Percentiles rank a stretch among this genome's conserved stretches.
phyloP scores from a whole-genome alignment of 164 flowering plant species.

The Vitis amurensis region DNA sequence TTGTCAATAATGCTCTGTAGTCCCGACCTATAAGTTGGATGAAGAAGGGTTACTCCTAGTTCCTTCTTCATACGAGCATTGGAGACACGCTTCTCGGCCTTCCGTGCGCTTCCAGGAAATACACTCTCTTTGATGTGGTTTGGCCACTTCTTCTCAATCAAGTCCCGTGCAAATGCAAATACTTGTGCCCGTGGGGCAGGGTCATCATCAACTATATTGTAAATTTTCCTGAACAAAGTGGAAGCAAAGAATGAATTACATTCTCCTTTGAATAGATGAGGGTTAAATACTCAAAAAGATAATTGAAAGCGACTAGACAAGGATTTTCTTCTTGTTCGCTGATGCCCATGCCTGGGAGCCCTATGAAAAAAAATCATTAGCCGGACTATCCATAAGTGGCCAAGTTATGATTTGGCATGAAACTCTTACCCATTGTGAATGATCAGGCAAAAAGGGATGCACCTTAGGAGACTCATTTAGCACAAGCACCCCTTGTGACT shows the following conservation, averaged over 20 bases:
- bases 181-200: slow-evolving; percentile 83
- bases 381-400: no score
- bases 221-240: slow-evolving; percentile 50
- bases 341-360: no score
- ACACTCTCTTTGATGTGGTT: slow-evolving; percentile 16
- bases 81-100: slow-evolving; percentile 68
- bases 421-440: no score
- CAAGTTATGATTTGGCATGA: no score
- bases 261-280: background rate
- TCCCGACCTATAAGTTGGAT: slow-evolving; percentile 80
- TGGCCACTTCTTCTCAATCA: slow-evolving; percentile 66
- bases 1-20: slow-evolving; percentile 53
- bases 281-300: no score
- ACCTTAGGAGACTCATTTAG: no score
- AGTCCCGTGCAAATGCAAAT: slow-evolving; percentile 56
- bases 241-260: background rate
- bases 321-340: no score
- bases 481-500: no score
- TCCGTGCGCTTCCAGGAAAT: slow-evolving; percentile 1
- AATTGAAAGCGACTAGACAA: no score
- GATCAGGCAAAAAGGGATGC: no score
- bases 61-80: slow-evolving; percentile 77
- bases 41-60: slow-evolving; percentile 58
- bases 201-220: slow-evolving; percentile 83
- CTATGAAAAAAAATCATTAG: no score